phyloP scores from a whole-genome alignment of 1,139 yeast species.

The Torulaspora pretoriensis region DNA sequence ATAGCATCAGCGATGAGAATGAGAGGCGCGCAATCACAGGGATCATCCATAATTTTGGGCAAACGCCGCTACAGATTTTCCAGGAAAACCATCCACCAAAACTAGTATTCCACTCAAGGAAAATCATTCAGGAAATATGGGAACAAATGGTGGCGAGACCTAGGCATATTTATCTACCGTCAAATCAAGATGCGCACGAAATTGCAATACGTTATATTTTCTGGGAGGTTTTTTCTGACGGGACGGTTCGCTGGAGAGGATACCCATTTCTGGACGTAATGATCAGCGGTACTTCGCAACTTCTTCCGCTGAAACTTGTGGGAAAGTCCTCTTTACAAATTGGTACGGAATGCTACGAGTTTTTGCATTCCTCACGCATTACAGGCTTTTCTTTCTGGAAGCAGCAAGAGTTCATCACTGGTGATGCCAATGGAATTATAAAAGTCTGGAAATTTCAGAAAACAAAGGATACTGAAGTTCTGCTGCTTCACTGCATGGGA shows the following conservation, averaged over 20 bases:
- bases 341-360: constrained; percentile 25
- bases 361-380: constrained; percentile 26
- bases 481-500: constrained; percentile 16
- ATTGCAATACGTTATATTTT: constrained; percentile 23
- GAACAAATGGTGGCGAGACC: constrained; percentile 4
- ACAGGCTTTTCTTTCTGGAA: constrained; percentile 28
- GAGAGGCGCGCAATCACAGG: constrained; percentile 76
- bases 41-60: constrained; percentile 85
- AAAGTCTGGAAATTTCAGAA: constrained; percentile 48
- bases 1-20: constrained; percentile 61
- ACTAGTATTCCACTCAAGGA: constrained; percentile 28
- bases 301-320: constrained; percentile 11
- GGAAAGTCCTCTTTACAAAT: constrained; percentile 27
- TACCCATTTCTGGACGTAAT: constrained; percentile 32
- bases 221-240: constrained; percentile 27
- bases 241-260: constrained; percentile 33
- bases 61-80: constrained; percentile 73
- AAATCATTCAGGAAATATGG: constrained; percentile 9
- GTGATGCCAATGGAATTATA: constrained; percentile 52
- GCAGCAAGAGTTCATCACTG: constrained; percentile 44
- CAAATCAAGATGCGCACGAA: constrained; percentile 13
- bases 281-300: constrained; percentile 16
- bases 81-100: constrained; percentile 56
- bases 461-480: not conserved
- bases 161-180: constrained; percentile 22